phyloP scores from a whole-genome alignment of 108 stramenopile species.

The Cyclostephanos tholiformis region DNA sequence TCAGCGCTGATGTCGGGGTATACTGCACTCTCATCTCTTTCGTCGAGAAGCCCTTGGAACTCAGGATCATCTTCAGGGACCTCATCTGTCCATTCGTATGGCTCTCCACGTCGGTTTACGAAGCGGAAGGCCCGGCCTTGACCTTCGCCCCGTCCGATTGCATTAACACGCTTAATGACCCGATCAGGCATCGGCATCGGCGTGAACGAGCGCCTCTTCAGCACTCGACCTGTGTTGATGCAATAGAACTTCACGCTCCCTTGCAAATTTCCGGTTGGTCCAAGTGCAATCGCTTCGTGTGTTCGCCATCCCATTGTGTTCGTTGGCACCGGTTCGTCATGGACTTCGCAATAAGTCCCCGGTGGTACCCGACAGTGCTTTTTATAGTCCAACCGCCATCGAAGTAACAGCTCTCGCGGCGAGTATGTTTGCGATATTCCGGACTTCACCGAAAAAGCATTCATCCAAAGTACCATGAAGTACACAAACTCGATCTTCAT shows the following conservation, averaged over 20 bases:
- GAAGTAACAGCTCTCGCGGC: conserved; percentile 7
- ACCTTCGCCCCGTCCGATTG: not conserved
- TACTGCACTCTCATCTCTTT: not conserved
- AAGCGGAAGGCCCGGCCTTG: not conserved
- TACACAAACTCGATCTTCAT: not conserved
- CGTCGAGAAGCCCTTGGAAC: not conserved
- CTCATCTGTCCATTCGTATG: conserved; percentile 1
- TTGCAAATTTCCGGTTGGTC: not conserved
- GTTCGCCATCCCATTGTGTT: conserved; percentile 5
- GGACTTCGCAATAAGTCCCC: conserved; percentile 18
- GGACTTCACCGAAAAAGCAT: not conserved
- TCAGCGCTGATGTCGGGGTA: conserved; percentile 12
- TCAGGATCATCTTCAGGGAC: not conserved
- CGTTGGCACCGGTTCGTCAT: conserved; percentile 20
- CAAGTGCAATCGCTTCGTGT: not conserved
- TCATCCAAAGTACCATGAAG: not conserved
- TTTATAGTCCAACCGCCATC: conserved; percentile 10
- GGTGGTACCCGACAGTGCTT: conserved; percentile 18
- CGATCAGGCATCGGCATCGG: not conserved
- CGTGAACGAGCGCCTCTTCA: not conserved
- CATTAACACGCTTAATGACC: not conserved
- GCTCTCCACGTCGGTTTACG: not conserved
- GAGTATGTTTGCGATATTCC: not conserved
- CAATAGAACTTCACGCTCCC: conserved; percentile 3
- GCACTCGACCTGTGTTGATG: not conserved